These are phyloP conservation scores for Neocatenulostroma microsporum DNA, from an alignment of 2,329 filamentous ascomycete genomes.

Conservation along the genomic window DNA sequence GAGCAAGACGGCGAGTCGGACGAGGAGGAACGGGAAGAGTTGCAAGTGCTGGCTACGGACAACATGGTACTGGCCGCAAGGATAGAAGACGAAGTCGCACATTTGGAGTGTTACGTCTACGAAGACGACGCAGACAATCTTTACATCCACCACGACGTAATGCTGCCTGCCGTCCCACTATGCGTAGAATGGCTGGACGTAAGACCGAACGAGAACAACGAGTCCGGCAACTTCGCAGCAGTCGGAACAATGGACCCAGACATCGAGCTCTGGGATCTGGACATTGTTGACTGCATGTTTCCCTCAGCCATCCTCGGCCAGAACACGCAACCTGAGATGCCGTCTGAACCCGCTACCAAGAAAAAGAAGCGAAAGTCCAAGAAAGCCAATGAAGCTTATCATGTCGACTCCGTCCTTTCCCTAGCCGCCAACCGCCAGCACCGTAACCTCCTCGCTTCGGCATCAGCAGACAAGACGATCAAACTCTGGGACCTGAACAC, in stretches of 20 bases:
- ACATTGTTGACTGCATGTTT: constrained; percentile 96
- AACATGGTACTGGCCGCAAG: constrained; percentile 88
- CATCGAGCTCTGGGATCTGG: constrained; percentile 97
- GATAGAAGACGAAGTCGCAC: constrained; percentile 93
- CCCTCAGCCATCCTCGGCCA: constrained; percentile 92
- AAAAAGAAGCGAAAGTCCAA: constrained; percentile 87
- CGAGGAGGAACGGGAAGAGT: constrained; percentile 83
- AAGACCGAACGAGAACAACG: constrained; percentile 67
- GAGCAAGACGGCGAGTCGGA: constrained; percentile 56
- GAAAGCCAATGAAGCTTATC: constrained; percentile 83
- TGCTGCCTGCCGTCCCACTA: constrained; percentile 93
- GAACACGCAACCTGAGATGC: constrained; percentile 18
- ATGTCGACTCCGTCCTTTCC: constrained; percentile 87
- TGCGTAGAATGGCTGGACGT: constrained; percentile 94
- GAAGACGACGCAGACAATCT: constrained; percentile 82
- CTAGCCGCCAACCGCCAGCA: constrained; percentile 89
- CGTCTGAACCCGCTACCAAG: constrained; percentile 32
- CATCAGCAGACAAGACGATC: constrained; percentile 91
- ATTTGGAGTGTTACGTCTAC: constrained; percentile 95
- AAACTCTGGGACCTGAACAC: constrained; percentile 98
- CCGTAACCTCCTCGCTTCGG: constrained; percentile 87
- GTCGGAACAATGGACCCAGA: constrained; percentile 97
- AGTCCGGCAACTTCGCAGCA: constrained; percentile 82
- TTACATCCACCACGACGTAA: constrained; percentile 98
- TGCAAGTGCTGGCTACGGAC: constrained; percentile 87